A percentile compares a stretch with the other conserved stretches of the same genome.
phyloP scores from a whole-genome alignment of 1,139 yeast genomes.

The Nematodospora anomalae region DNA sequence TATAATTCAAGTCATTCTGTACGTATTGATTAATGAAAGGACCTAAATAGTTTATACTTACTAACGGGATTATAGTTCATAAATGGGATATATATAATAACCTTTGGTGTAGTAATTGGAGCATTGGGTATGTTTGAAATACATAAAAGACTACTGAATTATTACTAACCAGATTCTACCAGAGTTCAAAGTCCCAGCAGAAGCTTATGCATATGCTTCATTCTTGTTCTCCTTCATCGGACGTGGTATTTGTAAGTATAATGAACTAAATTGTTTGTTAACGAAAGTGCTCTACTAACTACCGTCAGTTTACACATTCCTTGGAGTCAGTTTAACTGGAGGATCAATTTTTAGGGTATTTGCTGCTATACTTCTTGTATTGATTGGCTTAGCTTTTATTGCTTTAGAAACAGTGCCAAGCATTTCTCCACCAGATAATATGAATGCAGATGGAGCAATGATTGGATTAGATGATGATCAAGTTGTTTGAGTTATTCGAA shows the following conservation, averaged over 20 bases:
- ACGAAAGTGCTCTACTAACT: conserved; percentile 19
- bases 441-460: conserved; percentile 55
- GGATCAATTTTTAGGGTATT: conserved; percentile 57
- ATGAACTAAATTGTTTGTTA: background rate
- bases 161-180: conserved; percentile 7
- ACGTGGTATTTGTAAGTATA: conserved; percentile 64
- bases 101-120: conserved; percentile 56
- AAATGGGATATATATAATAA: conserved; percentile 55
- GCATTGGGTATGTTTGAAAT: conserved; percentile 44
- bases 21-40: conserved; percentile 14
- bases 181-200: conserved; percentile 68
- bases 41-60: conserved; percentile 5
- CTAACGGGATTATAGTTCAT: conserved; percentile 39
- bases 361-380: conserved; percentile 54
- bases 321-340: conserved; percentile 64
- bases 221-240: conserved; percentile 83
- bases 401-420: conserved; percentile 70
- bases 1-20: conserved; percentile 30
- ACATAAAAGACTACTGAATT: background rate
- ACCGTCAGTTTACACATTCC: conserved; percentile 55
- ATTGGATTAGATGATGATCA: conserved; percentile 44
- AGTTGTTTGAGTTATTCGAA: conserved; percentile 1
- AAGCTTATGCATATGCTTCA: conserved; percentile 70
- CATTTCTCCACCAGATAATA: conserved; percentile 70
- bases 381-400: conserved; percentile 59